These are phyloP conservation scores for Verticillium isaacii DNA, from an alignment of 2,329 filamentous ascomycete species.

Conservation along the genomic window DNA sequence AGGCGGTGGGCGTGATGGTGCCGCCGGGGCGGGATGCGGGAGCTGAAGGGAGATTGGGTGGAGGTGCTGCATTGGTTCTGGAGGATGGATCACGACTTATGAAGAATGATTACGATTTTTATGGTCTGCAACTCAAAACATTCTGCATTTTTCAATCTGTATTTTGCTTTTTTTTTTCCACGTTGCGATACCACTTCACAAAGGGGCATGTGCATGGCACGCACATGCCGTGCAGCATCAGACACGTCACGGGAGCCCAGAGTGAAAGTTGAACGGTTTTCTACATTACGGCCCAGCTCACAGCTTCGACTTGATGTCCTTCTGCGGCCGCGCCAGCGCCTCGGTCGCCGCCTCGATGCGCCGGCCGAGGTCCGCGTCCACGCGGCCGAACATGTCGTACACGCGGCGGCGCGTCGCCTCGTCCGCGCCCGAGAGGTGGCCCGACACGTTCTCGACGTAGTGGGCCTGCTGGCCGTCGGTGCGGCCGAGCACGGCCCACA, in stretches of 20 bases:
- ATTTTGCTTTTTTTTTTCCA: background rate
- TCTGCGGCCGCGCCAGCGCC: constrained; percentile 23
- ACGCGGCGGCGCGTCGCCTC: constrained; percentile 51
- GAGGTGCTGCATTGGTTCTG: background rate
- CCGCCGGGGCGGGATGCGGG: too few species aligned
- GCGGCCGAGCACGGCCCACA: constrained; percentile 45
- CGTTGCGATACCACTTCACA: background rate
- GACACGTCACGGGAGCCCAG: too few species aligned
- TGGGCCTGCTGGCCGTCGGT: constrained; percentile 55
- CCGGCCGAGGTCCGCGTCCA: constrained; percentile 48
- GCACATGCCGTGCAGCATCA: too few species aligned
- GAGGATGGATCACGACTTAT: background rate
- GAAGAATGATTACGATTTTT: background rate
- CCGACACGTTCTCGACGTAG: constrained; percentile 55
- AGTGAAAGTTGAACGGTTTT: background rate
- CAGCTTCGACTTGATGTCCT: constrained; percentile 8
- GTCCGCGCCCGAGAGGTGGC: constrained; percentile 49
- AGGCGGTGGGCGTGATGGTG: background rate
- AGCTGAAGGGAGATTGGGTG: background rate
- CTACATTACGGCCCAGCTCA: background rate
- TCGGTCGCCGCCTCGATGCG: constrained; percentile 51
- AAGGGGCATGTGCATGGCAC: too few species aligned
- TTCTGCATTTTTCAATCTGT: too few species aligned
- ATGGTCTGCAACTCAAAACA: too few species aligned
- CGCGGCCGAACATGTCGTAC: constrained; percentile 55